A percentile compares a stretch with the other conserved stretches of the same genome.
These are phyloP conservation scores for Talaromyces sp. DNA, from an alignment of 2,329 filamentous ascomycete species.

Conservation along the genomic window DNA sequence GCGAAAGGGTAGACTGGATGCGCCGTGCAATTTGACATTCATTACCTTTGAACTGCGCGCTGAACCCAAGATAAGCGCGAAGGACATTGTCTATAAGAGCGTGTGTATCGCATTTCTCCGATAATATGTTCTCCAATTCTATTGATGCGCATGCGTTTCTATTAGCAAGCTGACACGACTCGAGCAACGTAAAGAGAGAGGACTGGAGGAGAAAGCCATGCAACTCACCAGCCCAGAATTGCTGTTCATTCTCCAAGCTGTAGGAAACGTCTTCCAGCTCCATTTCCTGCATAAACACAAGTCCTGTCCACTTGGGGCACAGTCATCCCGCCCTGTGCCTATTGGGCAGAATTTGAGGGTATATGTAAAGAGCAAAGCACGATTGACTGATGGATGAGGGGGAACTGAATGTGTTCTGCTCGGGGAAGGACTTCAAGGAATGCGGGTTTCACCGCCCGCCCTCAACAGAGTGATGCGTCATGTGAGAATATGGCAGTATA, in stretches of 20 bases:
- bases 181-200: neutral
- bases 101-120: conserved; percentile 54
- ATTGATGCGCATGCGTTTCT: neutral
- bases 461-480: conserved; percentile 8
- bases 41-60: conserved; percentile 63
- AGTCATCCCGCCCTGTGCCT: conserved; percentile 32
- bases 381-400: conserved; percentile 17
- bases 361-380: conserved; percentile 18
- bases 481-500: conserved; percentile 4
- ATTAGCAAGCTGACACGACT: neutral
- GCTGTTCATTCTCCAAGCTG: conserved; percentile 70
- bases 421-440: neutral
- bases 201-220: too few species aligned
- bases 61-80: conserved; percentile 75
- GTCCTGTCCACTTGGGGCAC: conserved; percentile 18
- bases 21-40: neutral
- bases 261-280: conserved; percentile 61
- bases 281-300: conserved; percentile 48
- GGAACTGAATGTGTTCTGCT: conserved; percentile 16
- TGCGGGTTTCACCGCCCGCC: conserved; percentile 12
- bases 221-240: conserved; percentile 78
- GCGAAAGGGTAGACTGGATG: neutral
- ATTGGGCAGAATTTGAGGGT: conserved; percentile 10
- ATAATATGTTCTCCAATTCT: conserved; percentile 65
- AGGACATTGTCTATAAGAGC: conserved; percentile 77